A percentile compares a stretch with the other conserved stretches of the same genome.
Evolutionary conservation across 495 filamentous ascomycete species (phyloP).

Genomic region (Trichoderma erinaceum): DNA sequence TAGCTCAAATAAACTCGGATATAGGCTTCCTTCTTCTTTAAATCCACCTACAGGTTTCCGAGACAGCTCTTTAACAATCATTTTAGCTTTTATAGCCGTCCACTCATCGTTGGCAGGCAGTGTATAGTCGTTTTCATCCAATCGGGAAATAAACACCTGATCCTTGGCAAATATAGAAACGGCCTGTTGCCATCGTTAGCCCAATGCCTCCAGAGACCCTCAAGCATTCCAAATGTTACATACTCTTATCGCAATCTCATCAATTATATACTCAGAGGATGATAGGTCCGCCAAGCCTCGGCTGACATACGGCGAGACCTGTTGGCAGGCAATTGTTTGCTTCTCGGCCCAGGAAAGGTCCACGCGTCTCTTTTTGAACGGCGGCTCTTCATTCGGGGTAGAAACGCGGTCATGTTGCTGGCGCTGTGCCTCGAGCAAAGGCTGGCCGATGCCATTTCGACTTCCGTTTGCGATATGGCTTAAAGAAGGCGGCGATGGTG

Average conservation of each 20-base stretch:
- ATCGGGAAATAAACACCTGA: neutral
- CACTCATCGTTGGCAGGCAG: slow-evolving; percentile 1
- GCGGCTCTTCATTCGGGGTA: neutral
- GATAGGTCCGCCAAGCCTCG: slow-evolving; percentile 19
- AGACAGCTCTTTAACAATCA: neutral
- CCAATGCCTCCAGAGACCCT: neutral
- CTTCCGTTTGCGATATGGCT: neutral
- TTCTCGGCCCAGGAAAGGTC: neutral
- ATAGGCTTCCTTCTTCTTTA: neutral
- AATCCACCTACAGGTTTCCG: neutral
- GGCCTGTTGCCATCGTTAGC: neutral
- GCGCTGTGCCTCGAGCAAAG: neutral
- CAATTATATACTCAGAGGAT: slow-evolving; percentile 22
- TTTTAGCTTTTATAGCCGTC: neutral
- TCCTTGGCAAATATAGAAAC: slow-evolving; percentile 7
- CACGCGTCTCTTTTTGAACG: slow-evolving; percentile 10
- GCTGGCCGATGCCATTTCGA: neutral
- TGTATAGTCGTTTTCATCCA: neutral
- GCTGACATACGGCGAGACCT: slow-evolving; percentile 14
- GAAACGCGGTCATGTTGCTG: neutral
- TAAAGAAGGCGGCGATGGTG: neutral
- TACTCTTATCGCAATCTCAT: slow-evolving; percentile 22
- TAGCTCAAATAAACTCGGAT: neutral
- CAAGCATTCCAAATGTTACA: neutral
- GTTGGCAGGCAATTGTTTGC: neutral